phyloP scores from a whole-genome alignment of 305 asterid species.

The Caryopteris hybrid region DNA sequence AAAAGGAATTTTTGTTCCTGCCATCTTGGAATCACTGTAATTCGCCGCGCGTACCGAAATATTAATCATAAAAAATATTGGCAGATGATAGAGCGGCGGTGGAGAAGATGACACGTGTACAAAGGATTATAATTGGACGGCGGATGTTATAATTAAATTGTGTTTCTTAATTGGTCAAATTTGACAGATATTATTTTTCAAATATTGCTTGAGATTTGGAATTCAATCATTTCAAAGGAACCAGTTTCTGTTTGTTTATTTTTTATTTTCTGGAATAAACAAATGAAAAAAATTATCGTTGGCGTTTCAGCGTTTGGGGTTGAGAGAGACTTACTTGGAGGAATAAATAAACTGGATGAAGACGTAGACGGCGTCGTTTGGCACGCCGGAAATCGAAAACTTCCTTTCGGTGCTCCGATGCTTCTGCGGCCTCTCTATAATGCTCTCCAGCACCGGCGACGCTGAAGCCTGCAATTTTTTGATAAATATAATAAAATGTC shows the following conservation, averaged over 20 bases:
- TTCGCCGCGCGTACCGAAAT: slow-evolving; percentile 25
- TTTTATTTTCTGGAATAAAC: background rate
- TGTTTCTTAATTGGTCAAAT: slow-evolving; percentile 18
- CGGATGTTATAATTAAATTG: background rate
- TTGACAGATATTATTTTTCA: background rate
- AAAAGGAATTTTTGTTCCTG: slow-evolving; percentile 5
- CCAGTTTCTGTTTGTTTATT: background rate
- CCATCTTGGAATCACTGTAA: slow-evolving; percentile 16
- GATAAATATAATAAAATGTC: background rate
- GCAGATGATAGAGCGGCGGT: background rate
- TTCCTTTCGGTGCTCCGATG: slow-evolving; percentile 45
- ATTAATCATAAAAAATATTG: background rate
- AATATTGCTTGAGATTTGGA: slow-evolving; percentile 13
- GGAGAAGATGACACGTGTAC: slow-evolving; percentile 20
- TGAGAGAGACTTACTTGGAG: slow-evolving; percentile 47
- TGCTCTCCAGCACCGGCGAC: slow-evolving; percentile 74
- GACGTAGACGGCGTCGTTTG: slow-evolving; percentile 68
- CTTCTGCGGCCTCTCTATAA: slow-evolving; percentile 62
- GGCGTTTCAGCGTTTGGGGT: slow-evolving; percentile 9
- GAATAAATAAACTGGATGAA: slow-evolving; percentile 66
- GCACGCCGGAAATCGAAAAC: slow-evolving; percentile 71
- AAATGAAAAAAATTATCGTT: background rate
- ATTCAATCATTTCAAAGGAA: background rate
- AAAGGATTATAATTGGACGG: slow-evolving; percentile 9
- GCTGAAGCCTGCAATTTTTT: slow-evolving; percentile 51